Base-by-base conservation (phyloP, 441 rosid genomes). In the Flueggea neowawraea region DNA sequence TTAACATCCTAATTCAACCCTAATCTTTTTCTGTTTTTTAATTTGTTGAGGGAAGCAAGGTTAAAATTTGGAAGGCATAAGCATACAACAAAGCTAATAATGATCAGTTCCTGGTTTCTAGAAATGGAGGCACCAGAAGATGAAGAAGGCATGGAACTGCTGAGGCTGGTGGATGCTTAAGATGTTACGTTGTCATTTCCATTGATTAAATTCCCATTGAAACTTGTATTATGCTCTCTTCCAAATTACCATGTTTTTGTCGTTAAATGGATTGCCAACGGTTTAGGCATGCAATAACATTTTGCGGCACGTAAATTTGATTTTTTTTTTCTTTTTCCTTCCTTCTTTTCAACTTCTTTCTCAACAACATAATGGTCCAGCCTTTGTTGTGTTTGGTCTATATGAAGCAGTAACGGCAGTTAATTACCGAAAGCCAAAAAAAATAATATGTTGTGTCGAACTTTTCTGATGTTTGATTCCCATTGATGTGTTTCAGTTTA, bases 181-280 rank as follows among this genome's bases (percentile, higher is more conserved):
- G 12, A 43, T n/a, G 12, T 31, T 50, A 17, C 58, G 13, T 48
- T 51, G 63, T 55, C 62, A 73, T 50, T 51, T 62, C 62, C 43
- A 12, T 67, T 63, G 63, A 73, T 73, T 73, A 16, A 73, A 22
- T 52, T 68, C 31, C 10, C 17, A 55, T 22, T 57, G 49, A 66
- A 62, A 67, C 15, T 36, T 2, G 5, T 28, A 43, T 43, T 22
- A 43, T 31, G 2, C 44, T 36, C 39, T 51, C 28, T 44, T n/a
- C 31, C 51, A 45, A 43, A 54, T 56, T 28, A n/a, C n/a, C n/a
- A 22, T 22, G 28, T 17, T 36, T 59, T 67, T 60, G 16, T 63
- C 60, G 10, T 51, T 50, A 17, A 32, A 55, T 51, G 58, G 6
- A 57, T 2, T 2, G 22, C 49, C 48, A 55, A 6, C 8, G 4